Base-by-base conservation (phyloP, 768 basidiomycete genomes). In the Leccinum arenicola region DNA sequence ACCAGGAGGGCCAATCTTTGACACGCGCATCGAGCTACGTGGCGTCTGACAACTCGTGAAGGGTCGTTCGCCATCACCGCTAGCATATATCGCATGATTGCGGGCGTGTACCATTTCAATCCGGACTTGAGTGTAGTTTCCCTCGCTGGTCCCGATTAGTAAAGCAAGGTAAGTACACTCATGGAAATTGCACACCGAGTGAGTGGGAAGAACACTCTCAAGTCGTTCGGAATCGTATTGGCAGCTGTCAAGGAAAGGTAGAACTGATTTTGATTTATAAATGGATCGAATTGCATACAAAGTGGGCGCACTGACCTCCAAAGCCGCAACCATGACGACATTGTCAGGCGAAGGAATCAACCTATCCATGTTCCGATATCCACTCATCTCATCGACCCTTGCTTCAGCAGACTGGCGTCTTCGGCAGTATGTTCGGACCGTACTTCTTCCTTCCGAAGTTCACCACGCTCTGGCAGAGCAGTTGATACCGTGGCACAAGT, bases 271-370 rank as follows among this genome's bases (percentile, higher is more conserved):
- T 55, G 36, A 47, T 29, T 45, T 27, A 63, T 60, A 54, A 59
- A 59, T 54, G 51, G 53, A 36, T 23, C 38, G 58, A 15, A 49
- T 47, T 31, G 57, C 27, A 56, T 49, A n/a, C 38, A 51, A 21
- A 56, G 47, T 7, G 15, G 38, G 49, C 31, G n/a, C 6, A 73
- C 83, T 59, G 61, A 96, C 94, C 83, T 98, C 93, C 56, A 99
- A 77, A 8, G 87, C 88, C 27, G 97, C 93, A 52, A 91, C 82
- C 1, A 96, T 95, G 27, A 98, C 89, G 35, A 93, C 85, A 69
- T 99, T 99, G 66, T 96, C 93, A 51, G 87, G 86, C 1, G 95
- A 96, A 12, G 97, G 94, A 57, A 98, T 95, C 15, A 98, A 79
- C 56, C 95, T 82, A 73, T 99, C 97, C 87, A 97, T 93, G 67